Evolutionary conservation across 2,329 filamentous ascomycete species (phyloP).

Genomic region (Aplosporella prunicola): DNA sequence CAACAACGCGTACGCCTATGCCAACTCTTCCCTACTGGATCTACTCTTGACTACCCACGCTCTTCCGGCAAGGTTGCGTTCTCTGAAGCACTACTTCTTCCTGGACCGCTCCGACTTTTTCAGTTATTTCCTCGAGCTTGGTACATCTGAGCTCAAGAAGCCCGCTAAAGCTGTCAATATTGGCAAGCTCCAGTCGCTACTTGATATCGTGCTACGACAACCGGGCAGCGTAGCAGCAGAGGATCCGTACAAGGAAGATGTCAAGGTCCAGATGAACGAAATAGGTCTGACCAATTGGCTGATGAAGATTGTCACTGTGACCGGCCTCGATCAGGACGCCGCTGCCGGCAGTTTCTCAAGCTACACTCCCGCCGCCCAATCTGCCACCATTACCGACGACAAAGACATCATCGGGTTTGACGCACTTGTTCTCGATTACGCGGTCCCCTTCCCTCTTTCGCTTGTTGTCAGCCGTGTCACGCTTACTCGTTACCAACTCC

Average conservation of each 20-base stretch:
- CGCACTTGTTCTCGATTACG: slow-evolving; percentile 86
- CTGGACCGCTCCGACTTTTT: slow-evolving; percentile 97
- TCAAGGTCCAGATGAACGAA: slow-evolving; percentile 96
- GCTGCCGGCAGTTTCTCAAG: slow-evolving; percentile 54
- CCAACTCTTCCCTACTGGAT: slow-evolving; percentile 85
- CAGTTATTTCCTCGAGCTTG: slow-evolving; percentile 90
- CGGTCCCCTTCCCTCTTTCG: slow-evolving; percentile 88
- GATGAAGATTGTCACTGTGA: slow-evolving; percentile 93
- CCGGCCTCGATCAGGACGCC: slow-evolving; percentile 79
- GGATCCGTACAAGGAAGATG: slow-evolving; percentile 96
- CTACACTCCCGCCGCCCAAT: slow-evolving; percentile 59
- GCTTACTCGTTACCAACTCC: slow-evolving; percentile 88
- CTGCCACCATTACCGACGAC: slow-evolving; percentile 53
- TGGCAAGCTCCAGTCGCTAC: slow-evolving; percentile 82
- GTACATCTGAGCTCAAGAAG: slow-evolving; percentile 81
- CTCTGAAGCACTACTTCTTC: slow-evolving; percentile 98
- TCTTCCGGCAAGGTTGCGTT: slow-evolving; percentile 74
- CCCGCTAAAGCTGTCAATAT: slow-evolving; percentile 82
- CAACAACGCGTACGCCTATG: slow-evolving; percentile 87
- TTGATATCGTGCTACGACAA: slow-evolving; percentile 95
- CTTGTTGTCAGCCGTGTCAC: slow-evolving; percentile 94
- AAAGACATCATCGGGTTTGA: slow-evolving; percentile 86
- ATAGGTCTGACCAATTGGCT: slow-evolving; percentile 85
- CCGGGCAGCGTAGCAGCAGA: slow-evolving; percentile 87
- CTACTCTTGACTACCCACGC: slow-evolving; percentile 88